Base-by-base conservation (phyloP, 1,284 basidiomycete species). In the Ceratobasidium sp. region DNA sequence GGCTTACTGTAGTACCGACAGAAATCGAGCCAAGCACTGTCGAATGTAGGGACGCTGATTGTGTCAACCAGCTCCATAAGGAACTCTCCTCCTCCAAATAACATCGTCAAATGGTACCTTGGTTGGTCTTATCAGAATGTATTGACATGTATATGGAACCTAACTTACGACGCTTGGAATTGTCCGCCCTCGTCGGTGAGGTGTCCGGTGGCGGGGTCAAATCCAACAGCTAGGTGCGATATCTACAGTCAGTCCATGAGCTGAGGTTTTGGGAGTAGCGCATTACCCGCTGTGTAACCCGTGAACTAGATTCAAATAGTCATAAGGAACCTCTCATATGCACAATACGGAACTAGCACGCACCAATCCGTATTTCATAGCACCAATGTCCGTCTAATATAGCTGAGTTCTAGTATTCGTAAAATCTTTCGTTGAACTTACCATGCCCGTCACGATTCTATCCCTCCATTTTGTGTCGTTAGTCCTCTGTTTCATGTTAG, bases 11-110 rank as follows among this genome's bases (percentile, higher is more conserved):
- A 84, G 9, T 83, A 79, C 47, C 79, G 79, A 74, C 84, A 85
- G 75, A 85, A 85, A 75, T 85, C 84, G 11, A 86, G 29, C 84
- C 84, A 86, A 9, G 83, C 83, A 29, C 81, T 82, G 74, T 85
- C 84, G 76, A 86, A 86, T 31, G 79, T 81, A 0, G 84, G 83
- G 60, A 83, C 83, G 64, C 80, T 83, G 48, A 84, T 81, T 3
- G 84, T 73, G 33, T 84, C 83, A 80, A 85, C 83, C 19, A 82
- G 80, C 71, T 86, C 85, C 83, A 85, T 85, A 31, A 85, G 75
- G 63, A 86, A 82, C 74, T 85, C 85, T n/a, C 83, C 84, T 5
- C 83, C 84, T n/a, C 84, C 85, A 72, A 85, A 85, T 0, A 85
- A 76, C 83, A 85, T 84, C 31, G 81, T 82, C 22, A 85, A 77